phyloP scores from a whole-genome alignment of 2,329 filamentous ascomycete genomes.

The Aspergillus sp. region DNA sequence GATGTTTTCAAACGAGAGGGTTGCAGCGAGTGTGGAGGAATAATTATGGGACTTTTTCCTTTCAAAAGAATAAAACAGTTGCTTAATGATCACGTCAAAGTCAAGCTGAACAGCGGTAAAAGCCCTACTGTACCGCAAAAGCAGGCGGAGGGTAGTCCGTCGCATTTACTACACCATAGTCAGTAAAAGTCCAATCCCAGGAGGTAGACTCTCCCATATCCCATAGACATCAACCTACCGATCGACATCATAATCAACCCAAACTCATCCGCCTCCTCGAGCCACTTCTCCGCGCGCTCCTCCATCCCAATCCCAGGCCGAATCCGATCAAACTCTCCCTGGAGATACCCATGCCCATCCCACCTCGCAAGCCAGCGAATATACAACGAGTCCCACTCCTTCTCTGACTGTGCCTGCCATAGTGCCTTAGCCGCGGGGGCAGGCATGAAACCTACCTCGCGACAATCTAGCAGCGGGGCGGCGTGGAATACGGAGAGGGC shows the following conservation, averaged over 20 bases:
- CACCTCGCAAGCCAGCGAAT: slow-evolving; percentile 7
- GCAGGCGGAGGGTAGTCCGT: not conserved
- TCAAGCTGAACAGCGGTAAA: too few species aligned
- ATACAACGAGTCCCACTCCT: slow-evolving; percentile 5
- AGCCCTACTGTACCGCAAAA: not conserved
- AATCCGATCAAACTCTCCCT: slow-evolving; percentile 3
- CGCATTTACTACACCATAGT: slow-evolving; percentile 3
- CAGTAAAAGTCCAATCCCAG: not conserved
- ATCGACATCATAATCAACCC: slow-evolving; percentile 10
- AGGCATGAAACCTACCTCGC: not conserved
- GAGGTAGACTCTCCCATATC: not conserved
- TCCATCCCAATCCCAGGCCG: not conserved
- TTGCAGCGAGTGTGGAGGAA: too few species aligned
- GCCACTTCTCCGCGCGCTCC: slow-evolving; percentile 4
- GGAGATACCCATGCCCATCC: slow-evolving; percentile 4
- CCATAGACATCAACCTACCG: not conserved
- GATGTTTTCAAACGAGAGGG: too few species aligned
- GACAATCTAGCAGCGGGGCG: not conserved
- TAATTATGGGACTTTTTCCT: too few species aligned
- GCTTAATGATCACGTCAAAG: too few species aligned
- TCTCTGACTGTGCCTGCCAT: slow-evolving; percentile 2
- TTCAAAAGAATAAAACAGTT: too few species aligned
- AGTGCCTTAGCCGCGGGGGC: slow-evolving; percentile 5
- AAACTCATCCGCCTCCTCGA: slow-evolving; percentile 11
- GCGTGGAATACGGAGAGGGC: not conserved